Evolutionary conservation across 139 green algal genomes (phyloP), one percentile per base, ranked within the genome.

Genomic region (Pycnococcus provasolii): DNA sequence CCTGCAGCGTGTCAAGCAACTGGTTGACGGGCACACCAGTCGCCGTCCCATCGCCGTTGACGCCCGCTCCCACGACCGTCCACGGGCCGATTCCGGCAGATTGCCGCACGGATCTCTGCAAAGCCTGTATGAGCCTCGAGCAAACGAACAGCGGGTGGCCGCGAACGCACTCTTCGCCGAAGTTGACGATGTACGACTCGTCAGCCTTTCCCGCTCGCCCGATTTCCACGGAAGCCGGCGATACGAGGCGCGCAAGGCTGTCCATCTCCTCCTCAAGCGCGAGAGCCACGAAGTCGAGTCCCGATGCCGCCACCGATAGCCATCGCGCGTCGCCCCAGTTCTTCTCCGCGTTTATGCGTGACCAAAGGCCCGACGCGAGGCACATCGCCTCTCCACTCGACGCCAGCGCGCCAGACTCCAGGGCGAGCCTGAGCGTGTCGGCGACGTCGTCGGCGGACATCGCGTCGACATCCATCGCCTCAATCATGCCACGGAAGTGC

Each of bases 151-250:
- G 42, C 0, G 86, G 76, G 70, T 89, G 87, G n/a, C 80, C 81
- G 15, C 90, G 78, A 45, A 93, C 88, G 55, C 92, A 81, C 81
- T 96, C 90, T 81, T 92, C 87, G 9, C 83, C 87, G 79, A 95
- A 96, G 74, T 94, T 96, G 54, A 68, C 51, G 42, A 91, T 75
- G 70, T 91, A 89, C 37, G 59, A 26, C 2, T 15, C 3, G 57
- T 73, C 67, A 11, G 48, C 48, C 9, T 11, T 9, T 11, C 48
- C 48, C 48, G 48, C 48, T 9, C 48, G 9, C 26, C 62, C 62
- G 39, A 58, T 68, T 13, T 42, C 52, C 57, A 59, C 11, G 50
- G 50, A 55, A 55, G 41, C 15, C 4, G 67, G 67, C 46, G 52
- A 15, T 6, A 69, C 43, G 26, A 73, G 39, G 50, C 50, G 13